Evolutionary conservation across 2,329 filamentous ascomycete genomes (phyloP), one percentile per base, ranked within the genome.

Genomic region (Fonsecaea monophora): DNA sequence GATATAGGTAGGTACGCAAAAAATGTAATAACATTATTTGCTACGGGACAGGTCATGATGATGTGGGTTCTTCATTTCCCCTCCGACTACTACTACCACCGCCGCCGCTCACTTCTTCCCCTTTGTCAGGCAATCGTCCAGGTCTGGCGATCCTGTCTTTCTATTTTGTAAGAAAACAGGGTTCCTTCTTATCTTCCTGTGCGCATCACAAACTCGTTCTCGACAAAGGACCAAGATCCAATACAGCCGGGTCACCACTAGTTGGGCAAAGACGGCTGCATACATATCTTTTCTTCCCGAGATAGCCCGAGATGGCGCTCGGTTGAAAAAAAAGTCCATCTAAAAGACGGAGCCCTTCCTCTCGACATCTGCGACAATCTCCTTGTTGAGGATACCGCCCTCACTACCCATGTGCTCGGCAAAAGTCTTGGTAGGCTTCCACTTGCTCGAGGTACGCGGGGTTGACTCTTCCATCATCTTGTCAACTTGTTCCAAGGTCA

Each of bases 401-500:
- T 62, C 55, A 84, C 84, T 74, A 71, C 83, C 81, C 81, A 86
- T 85, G 69, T 86, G 79, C 57, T 78, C 77, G 60, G 89, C 89
- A 72, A 90, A 94, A 72, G 90, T 93, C 73, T 82, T 82, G 74
- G 85, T 85, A 53, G 91, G 90, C 79, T 84, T 86, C 91, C 92
- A 95, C 81, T 88, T 89, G 80, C 87, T 82, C 2, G 90, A 94
- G 18, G 86, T 92, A 71, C 90, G 88, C 42, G 92, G 90, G 30
- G 87, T 92, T 45, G 87, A 88, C 87, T 96, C 91, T 83, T 94
- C 91, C 85, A 95, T 88, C 92, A 96, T 95, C 84, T 88, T 89
- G 82, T 92, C 90, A 75, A 92, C 89, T 82, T 92, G 90, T 82
- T 92, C 90, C 53, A 92, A 87, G 61, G 89, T 89, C 56, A 92